Percentiles rank a stretch among this genome's conserved stretches.
Conservation (phyloP, 2,329 filamentous ascomycete genomes). For the Lomentospora prolificans region DNA sequence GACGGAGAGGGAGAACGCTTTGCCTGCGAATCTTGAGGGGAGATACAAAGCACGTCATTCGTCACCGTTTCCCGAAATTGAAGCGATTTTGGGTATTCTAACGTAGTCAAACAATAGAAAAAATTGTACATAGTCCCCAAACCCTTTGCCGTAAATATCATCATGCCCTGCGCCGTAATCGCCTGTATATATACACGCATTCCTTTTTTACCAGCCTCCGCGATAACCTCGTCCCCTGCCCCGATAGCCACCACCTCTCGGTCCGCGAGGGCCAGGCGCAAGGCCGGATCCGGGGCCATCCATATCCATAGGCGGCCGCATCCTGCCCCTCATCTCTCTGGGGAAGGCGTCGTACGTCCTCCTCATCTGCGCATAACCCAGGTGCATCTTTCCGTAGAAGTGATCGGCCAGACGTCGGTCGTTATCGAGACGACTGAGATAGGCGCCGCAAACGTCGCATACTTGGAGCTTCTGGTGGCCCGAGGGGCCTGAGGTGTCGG, state of each 20-base stretch:
- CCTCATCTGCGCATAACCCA: constrained; percentile 96
- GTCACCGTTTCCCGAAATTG: too few relatives aligned
- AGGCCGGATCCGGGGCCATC: constrained; percentile 31
- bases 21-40: too few relatives aligned
- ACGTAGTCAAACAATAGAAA: neutral
- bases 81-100: constrained; percentile 1
- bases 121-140: neutral
- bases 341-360: constrained; percentile 83
- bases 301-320: constrained; percentile 36
- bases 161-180: neutral
- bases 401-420: constrained; percentile 90
- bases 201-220: constrained; percentile 31
- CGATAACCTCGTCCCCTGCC: constrained; percentile 39
- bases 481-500: constrained; percentile 83
- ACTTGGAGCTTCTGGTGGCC: constrained; percentile 98
- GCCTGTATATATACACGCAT: neutral
- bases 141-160: neutral
- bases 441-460: constrained; percentile 96
- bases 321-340: constrained; percentile 71
- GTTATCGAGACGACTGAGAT: constrained; percentile 85
- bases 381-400: constrained; percentile 99
- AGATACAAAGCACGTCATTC: too few relatives aligned
- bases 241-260: constrained; percentile 44
- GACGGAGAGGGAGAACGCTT: too few relatives aligned
- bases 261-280: constrained; percentile 31